Conservation (phyloP, 768 basidiomycete species). For the Tulasnella sp. region DNA sequence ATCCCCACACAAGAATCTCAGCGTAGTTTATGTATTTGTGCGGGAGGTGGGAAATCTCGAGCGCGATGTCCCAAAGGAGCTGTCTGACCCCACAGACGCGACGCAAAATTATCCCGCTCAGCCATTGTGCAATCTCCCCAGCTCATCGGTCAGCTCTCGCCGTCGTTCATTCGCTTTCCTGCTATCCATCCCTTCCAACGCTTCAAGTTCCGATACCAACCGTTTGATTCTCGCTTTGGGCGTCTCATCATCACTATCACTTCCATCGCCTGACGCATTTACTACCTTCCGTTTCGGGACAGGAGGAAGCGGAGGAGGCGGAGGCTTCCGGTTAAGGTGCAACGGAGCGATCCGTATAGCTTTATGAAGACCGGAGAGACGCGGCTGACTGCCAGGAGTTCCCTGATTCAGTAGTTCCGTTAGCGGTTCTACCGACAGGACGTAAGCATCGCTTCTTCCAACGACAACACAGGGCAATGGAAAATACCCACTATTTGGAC, state of each 20-base stretch:
- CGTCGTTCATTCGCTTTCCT: slow-evolving; percentile 15
- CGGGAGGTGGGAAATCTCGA: no score
- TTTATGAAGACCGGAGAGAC: slow-evolving; percentile 5
- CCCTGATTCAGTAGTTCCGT: slow-evolving; percentile 9
- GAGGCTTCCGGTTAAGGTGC: slow-evolving; percentile 13
- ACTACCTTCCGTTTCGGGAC: neutral
- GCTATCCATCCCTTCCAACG: slow-evolving; percentile 11
- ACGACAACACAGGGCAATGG: neutral
- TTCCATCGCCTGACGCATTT: neutral
- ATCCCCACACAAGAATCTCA: no score
- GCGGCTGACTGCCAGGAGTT: slow-evolving; percentile 7
- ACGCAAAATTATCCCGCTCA: neutral
- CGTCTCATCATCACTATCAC: slow-evolving; percentile 10
- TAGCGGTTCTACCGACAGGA: slow-evolving; percentile 7
- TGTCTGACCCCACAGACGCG: no score
- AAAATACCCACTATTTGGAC: slow-evolving; percentile 13
- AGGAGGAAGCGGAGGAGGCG: slow-evolving; percentile 13
- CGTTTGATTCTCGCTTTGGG: slow-evolving; percentile 9
- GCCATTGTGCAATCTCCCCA: slow-evolving; percentile 5
- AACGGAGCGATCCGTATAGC: slow-evolving; percentile 9
- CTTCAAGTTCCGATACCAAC: slow-evolving; percentile 4
- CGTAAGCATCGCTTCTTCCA: slow-evolving; percentile 3
- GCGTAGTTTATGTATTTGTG: no score
- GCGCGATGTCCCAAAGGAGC: no score
- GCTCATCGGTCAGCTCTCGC: slow-evolving; percentile 11